Evolutionary conservation across 2,329 filamentous ascomycete species (phyloP), one percentile per base, ranked within the genome.

Genomic region (Colletotrichum siamense): DNA sequence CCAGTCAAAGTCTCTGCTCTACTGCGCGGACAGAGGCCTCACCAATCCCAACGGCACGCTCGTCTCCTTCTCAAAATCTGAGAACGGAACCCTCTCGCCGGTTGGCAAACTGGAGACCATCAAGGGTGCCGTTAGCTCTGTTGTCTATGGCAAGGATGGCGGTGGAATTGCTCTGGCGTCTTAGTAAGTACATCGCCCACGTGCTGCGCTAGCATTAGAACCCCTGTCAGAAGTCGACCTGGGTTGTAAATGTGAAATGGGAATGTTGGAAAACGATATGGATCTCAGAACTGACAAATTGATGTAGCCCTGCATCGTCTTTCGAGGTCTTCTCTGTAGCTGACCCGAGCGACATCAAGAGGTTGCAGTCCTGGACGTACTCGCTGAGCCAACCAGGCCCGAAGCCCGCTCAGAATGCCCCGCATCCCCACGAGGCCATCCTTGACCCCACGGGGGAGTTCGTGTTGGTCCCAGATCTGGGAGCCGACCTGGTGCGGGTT

Each of bases 311-410:
- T 32, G 73, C 67, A 15, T 75, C 72, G 0, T 75, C 72, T 7
- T 71, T 76, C 32, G 76, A 71, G 39, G 73, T 77, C 28, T 71
- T 75, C 24, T 67, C 67, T 12, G 73, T 79, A 18, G 77, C 70
- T 18, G 73, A 78, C 7, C 61, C 77, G 7, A 77, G 67, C 8
- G 59, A 75, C 34, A 74, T 79, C n/a, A 66, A 75, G 32, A 62
- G 72, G 8, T n/a, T 75, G 68, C 72, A 75, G 49, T 75, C 72
- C 18, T 75, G 67, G 71, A 83, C 82, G 2, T 91, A 86, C 80
- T 82, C 82, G 68, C 80, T 89, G 74, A 77, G 78, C 12, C 79
- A 83, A 18, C 83, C 85, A 5, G 86, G 86, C 0, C 94, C 94
- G 1, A 71, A 71, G 61, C 67, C 72, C 15, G 68, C 71, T 4